Percentiles rank a stretch among this genome's conserved stretches.
Evolutionary conservation across 306 rosid species (phyloP).

Genomic region (Pyrus bretschneideri): DNA sequence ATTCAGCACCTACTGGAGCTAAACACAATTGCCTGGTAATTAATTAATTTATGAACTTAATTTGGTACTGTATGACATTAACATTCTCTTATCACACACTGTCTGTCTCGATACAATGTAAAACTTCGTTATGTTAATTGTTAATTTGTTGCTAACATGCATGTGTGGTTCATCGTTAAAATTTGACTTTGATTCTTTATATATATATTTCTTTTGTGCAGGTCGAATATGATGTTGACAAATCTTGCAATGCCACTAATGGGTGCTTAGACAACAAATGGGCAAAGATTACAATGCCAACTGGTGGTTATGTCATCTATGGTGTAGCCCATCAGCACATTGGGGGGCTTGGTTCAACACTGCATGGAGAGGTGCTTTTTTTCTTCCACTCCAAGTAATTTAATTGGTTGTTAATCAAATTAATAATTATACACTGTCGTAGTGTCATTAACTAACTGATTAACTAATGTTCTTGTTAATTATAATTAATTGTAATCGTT

Average conservation of each 20-base stretch:
- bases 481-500: not conserved
- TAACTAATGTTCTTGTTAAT: not conserved
- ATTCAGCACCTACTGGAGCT: slow-evolving; percentile 5
- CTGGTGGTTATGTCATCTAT: slow-evolving; percentile 55
- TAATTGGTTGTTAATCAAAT: not conserved
- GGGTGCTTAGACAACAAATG: slow-evolving; percentile 28
- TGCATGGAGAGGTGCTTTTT: slow-evolving; percentile 56
- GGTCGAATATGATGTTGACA: slow-evolving; percentile 53
- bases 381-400: not conserved
- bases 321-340: slow-evolving; percentile 78
- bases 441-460: not conserved
- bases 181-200: not conserved
- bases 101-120: too few species aligned
- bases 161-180: not conserved
- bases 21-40: slow-evolving; percentile 40
- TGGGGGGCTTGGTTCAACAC: slow-evolving; percentile 54
- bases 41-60: slow-evolving; percentile 11
- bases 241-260: slow-evolving; percentile 29
- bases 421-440: not conserved
- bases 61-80: not conserved
- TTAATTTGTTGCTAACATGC: not conserved
- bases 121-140: not conserved
- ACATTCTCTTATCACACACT: not conserved
- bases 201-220: slow-evolving; percentile 8
- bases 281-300: slow-evolving; percentile 29